Percentiles rank a stretch among this genome's conserved stretches.
Evolutionary conservation across 768 basidiomycete genomes (phyloP).

Genomic region (Pleurotus djamor): DNA sequence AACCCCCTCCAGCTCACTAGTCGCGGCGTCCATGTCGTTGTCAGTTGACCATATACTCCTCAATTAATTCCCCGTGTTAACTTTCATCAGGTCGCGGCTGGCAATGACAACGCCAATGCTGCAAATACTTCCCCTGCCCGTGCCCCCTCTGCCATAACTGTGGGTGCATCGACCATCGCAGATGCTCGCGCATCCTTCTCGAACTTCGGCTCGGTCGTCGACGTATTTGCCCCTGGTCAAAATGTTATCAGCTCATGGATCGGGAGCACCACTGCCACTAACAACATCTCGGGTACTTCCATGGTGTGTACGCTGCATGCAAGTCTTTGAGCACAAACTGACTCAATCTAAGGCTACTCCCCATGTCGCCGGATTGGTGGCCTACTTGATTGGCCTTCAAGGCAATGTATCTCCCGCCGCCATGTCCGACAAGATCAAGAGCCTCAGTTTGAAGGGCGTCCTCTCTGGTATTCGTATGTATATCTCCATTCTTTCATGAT

Average conservation of each 20-base stretch:
- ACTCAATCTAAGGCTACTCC: conserved; percentile 27
- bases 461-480: conserved; percentile 28
- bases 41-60: conserved; percentile 1
- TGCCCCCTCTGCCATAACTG: conserved; percentile 30
- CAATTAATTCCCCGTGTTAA: not conserved
- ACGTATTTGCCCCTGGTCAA: conserved; percentile 38
- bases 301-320: conserved; percentile 15
- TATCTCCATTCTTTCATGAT: not conserved
- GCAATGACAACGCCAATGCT: conserved; percentile 30
- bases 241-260: conserved; percentile 28
- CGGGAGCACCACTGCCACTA: conserved; percentile 19
- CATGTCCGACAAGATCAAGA: conserved; percentile 23
- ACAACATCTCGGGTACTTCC: conserved; percentile 22
- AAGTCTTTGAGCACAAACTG: not conserved
- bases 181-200: conserved; percentile 33
- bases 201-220: conserved; percentile 39
- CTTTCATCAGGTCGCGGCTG: conserved; percentile 25
- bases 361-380: conserved; percentile 37
- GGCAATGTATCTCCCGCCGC: conserved; percentile 28
- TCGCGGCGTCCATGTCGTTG: conserved; percentile 27
- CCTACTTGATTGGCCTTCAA: conserved; percentile 28
- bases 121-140: conserved; percentile 30
- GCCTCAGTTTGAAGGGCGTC: conserved; percentile 23
- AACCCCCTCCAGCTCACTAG: conserved; percentile 18
- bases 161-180: conserved; percentile 33